Base-by-base conservation (phyloP, 169 alveolate genomes). In the Cryptosporidium sp. region DNA sequence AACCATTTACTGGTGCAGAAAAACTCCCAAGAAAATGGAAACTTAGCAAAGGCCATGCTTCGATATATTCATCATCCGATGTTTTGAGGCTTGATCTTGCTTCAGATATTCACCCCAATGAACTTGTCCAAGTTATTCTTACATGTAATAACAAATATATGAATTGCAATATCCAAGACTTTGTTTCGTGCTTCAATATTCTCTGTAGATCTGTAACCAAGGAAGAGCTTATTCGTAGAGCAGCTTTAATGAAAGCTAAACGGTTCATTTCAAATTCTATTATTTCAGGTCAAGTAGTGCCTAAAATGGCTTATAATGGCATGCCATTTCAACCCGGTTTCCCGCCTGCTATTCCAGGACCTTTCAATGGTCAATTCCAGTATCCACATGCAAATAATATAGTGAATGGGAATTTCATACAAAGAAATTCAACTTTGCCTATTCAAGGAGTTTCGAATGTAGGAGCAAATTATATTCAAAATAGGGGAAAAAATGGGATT, bases 41-140 rank as follows among this genome's bases (percentile, higher is more conserved):
- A 14, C 70, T 80, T 29, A 80, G 89, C 56, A 80, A 60, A 5
- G 89, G 89, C 3, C 89, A 80, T 10, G 31, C 89, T 37, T 80
- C 89, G 18, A 65, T 80, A 7, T 80, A 80, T 29, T 80, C 69
- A 16, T 80, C 89, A 2, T 58, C 89, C 4, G 89, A 80, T 26
- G 12, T 80, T 42, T 5, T 80, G n/a, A 56, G 62, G 1, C 42
- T 80, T 10, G 80, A 37, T 45, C 56, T 62, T 10, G 73, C 89
- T 12, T 16, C 39, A 31, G 75, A 62, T 18, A 23, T 80, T 21
- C 75, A 80, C 26, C 89, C 89, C 3, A 80, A 62, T 42, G 80
- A 80, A 18, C 56, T 80, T 16, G 68, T 62, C 5, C 65, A 80
- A 58, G 89, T 62, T 8, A 29, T 80, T 4, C 60, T 80, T 37